Percentiles rank a stretch among this genome's conserved stretches.
Evolutionary conservation across 345 rosid species (phyloP).

Genomic region (Nasturtium officinale): DNA sequence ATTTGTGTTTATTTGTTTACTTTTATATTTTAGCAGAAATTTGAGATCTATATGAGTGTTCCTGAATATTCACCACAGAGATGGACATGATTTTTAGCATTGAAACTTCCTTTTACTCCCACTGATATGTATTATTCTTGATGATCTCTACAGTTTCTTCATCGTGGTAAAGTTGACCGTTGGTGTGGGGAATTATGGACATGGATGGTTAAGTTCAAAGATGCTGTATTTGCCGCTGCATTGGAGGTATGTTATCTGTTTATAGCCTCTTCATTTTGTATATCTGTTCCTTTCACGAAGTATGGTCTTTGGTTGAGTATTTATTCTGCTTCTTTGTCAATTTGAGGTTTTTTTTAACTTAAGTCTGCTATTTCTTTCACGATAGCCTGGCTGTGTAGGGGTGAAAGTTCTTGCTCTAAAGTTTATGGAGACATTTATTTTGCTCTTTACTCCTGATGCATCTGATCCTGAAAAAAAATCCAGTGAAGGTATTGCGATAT

Average conservation of each 20-base stretch:
- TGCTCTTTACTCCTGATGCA: slow-evolving; percentile 75
- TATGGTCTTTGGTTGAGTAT: slow-evolving; percentile 23
- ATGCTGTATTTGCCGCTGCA: slow-evolving; percentile 59
- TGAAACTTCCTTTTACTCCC: slow-evolving; percentile 7
- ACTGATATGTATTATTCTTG: slow-evolving; percentile 24
- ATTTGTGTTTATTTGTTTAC: not conserved
- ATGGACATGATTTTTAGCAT: slow-evolving; percentile 8
- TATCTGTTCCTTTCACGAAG: slow-evolving; percentile 1
- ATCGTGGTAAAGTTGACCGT: slow-evolving; percentile 65
- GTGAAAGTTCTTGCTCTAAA: slow-evolving; percentile 77
- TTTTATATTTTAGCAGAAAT: slow-evolving; percentile 12
- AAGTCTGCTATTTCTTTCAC: slow-evolving; percentile 31
- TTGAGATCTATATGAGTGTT: slow-evolving; percentile 13
- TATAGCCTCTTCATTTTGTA: slow-evolving; percentile 5
- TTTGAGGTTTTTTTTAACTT: slow-evolving; percentile 25
- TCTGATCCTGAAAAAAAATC: slow-evolving; percentile 57
- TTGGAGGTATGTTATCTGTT: slow-evolving; percentile 59
- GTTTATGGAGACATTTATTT: slow-evolving; percentile 81
- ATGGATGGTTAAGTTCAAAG: slow-evolving; percentile 85
- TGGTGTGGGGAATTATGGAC: slow-evolving; percentile 86
- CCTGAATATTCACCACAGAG: slow-evolving; percentile 8
- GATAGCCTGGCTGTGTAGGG: slow-evolving; percentile 79
- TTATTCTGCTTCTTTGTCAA: slow-evolving; percentile 17
- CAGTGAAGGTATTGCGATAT: slow-evolving; percentile 62
- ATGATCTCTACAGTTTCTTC: slow-evolving; percentile 54